Base-by-base conservation (phyloP, 331 rosid species). In the Prunus yedoensis region DNA sequence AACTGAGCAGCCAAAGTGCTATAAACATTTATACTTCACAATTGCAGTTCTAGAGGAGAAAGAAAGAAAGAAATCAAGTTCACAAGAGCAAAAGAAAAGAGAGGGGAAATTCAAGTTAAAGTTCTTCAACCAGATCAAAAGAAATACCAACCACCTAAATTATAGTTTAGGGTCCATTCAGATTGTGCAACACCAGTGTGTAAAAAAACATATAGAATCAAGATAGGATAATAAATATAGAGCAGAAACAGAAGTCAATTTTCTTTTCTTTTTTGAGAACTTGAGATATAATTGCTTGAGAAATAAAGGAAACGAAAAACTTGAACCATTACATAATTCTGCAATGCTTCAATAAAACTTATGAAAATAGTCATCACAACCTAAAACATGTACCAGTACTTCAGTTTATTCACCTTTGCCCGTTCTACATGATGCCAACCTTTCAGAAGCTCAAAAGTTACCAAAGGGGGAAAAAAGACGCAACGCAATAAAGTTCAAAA, bases 401-500 rank as follows among this genome's bases (percentile, higher is more conserved):
- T 82, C 76, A 79, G 70, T 81, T 87, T 87, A 86, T 86, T 90
- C 86, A 74, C 80, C 79, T 47, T 76, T 81, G 77, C 70, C 84
- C 77, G 81, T 46, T 82, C 85, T 86, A 83, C 82, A 83, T 74
- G 77, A 77, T 80, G 82, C 78, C 89, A 85, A 89, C 79, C 80
- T 76, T 81, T 83, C 81, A 58, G 0, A 81, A 83, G 77, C 87
- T 78, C 87, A 81, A 75, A 83, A 54, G 82, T 70, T 78, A 70
- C 78, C 74, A 73, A 63, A 77, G 60, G 60, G 8, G 47, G 14
- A 76, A 75, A 83, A 79, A 77, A 66, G 80, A 74, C 78, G 74
- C 82, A 58, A 83, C 68, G 70, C 68, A 76, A 85, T 71, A 64
- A 81, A 28, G 70, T 51, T 27, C n/a, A 80, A 71, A 18, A 27